Evolutionary conservation across 1,139 yeast genomes (phyloP), one percentile per base, ranked within the genome.

Genomic region (Candida dubliniensis): DNA sequence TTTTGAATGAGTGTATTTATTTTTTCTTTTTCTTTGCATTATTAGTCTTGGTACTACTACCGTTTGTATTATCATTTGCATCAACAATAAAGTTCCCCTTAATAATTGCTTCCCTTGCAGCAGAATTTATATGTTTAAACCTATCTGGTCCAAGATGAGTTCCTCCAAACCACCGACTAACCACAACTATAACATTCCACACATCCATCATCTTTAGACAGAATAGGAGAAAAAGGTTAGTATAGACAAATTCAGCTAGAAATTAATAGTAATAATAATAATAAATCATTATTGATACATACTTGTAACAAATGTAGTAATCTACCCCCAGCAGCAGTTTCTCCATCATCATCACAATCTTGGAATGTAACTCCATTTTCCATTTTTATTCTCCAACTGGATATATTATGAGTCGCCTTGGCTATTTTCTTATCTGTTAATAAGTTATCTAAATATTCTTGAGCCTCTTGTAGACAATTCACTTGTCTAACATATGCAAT

Each of bases 321-420:
- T 47, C 97, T 69, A 5, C 95, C 82, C 4, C 99, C 99, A 0
- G 99, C 96, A 0, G 98, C 99, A 0, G 96, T 77, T 59, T 93
- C 99, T 3, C 99, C 99, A 60, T 93, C 99, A 60, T 95, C 99
- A 57, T 93, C 98, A 57, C 87, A 89, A 57, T 93, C 98, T 55
- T 87, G 93, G 46, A 73, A 77, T 38, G 76, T 73, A 0, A 82
- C 76, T 0, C 81, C 84, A 29, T 76, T 69, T 0, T 62, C 64
- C 24, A 76, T 69, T 48, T 73, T 73, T 2, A 91, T 85, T 50
- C 98, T 69, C 85, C 93, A 91, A 0, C 96, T 91, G 24, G 83
- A 79, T 79, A 93, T 91, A 51, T 86, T 84, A 63, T 93, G 98
- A 0, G 79, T 63, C 0, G 97, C 85, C 49, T 77, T 75, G 8